phyloP scores from a whole-genome alignment of 2,329 filamentous ascomycete genomes.

The Sphaerulina musiva region DNA sequence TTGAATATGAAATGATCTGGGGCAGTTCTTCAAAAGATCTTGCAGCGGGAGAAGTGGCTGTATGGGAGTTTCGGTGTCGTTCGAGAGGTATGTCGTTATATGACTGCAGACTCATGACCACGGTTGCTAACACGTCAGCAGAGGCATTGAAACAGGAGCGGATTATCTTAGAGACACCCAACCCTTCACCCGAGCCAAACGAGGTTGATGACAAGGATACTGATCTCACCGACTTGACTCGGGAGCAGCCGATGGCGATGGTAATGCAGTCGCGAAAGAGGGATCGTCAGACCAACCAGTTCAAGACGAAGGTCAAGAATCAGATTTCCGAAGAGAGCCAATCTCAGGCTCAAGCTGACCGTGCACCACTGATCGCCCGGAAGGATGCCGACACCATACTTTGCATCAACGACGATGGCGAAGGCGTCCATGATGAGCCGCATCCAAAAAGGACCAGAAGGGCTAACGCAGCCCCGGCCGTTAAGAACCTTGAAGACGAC shows the following conservation, averaged over 20 bases:
- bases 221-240: neutral
- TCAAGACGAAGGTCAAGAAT: neutral
- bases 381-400: neutral
- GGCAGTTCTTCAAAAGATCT: neutral
- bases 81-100: neutral
- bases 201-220: conserved; percentile 13
- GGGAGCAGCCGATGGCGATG: neutral
- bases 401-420: neutral
- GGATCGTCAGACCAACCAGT: neutral
- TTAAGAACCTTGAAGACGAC: neutral
- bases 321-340: neutral
- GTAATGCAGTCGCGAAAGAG: neutral
- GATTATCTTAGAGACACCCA: neutral
- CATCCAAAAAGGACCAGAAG: neutral
- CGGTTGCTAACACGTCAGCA: neutral
- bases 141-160: neutral
- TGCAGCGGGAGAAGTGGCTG: neutral
- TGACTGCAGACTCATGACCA: neutral
- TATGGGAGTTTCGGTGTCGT: conserved; percentile 6
- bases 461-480: neutral
- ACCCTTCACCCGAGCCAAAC: neutral
- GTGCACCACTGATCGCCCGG: neutral
- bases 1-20: neutral
- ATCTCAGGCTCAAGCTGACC: neutral
- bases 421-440: neutral